phyloP scores from a whole-genome alignment of 306 rosid genomes.

The Sicyos edulis region DNA sequence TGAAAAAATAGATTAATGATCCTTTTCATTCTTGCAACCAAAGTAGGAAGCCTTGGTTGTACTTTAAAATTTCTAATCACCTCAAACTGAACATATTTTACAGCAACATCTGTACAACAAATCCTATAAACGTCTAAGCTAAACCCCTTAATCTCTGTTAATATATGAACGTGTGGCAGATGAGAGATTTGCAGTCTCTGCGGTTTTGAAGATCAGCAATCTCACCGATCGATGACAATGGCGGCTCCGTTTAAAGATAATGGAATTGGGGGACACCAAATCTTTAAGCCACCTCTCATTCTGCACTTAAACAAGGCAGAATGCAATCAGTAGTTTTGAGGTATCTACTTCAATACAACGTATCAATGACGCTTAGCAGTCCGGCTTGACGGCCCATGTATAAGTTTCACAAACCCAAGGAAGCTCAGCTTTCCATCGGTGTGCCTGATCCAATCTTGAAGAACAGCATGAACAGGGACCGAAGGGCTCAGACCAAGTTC shows the following conservation, averaged over 20 bases:
- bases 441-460: slow-evolving; percentile 94
- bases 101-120: neutral
- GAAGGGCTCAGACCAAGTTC: slow-evolving; percentile 89
- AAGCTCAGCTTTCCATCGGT: slow-evolving; percentile 87
- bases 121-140: neutral
- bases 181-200: neutral
- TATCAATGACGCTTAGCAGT: neutral
- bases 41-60: neutral
- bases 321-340: neutral
- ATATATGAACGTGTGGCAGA: neutral
- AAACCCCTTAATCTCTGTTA: neutral
- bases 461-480: slow-evolving; percentile 85
- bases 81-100: slow-evolving; percentile 15
- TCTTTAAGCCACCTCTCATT: slow-evolving; percentile 14
- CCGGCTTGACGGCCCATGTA: slow-evolving; percentile 74
- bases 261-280: slow-evolving; percentile 10
- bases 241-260: neutral
- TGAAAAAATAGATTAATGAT: neutral
- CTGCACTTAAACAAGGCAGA: slow-evolving; percentile 6
- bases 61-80: no score
- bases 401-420: slow-evolving; percentile 79
- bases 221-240: neutral
- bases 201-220: neutral
- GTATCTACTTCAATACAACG: neutral
- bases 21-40: neutral